A percentile compares a stretch with the other conserved stretches of the same genome.
phyloP scores from a whole-genome alignment of 192 early-diverging fungal species.

The Phlyctochytrium planicorne region DNA sequence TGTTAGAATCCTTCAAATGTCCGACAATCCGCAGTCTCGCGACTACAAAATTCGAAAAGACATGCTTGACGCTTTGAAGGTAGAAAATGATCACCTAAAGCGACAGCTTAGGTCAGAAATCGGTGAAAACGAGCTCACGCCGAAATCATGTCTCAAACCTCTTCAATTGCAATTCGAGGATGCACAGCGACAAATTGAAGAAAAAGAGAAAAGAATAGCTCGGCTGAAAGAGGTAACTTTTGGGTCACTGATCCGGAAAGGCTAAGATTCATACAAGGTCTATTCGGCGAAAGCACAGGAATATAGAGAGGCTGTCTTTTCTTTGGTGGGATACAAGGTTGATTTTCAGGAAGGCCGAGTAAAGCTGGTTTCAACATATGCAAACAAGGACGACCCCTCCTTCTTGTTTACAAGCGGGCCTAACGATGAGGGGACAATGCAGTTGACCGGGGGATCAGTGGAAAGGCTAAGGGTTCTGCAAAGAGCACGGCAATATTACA shows the following conservation, averaged over 20 bases:
- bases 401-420: constrained; percentile 73
- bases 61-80: constrained; percentile 60
- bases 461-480: constrained; percentile 59
- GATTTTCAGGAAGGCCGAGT: constrained; percentile 65
- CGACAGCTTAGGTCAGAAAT: constrained; percentile 35
- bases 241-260: constrained; percentile 1
- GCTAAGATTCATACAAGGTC: constrained; percentile 37
- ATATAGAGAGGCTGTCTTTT: constrained; percentile 71
- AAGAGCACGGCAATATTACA: constrained; percentile 58
- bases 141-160: constrained; percentile 54
- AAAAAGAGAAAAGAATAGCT: constrained; percentile 64
- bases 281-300: constrained; percentile 69
- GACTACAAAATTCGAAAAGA: constrained; percentile 70
- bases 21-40: constrained; percentile 69
- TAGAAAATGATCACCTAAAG: constrained; percentile 68
- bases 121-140: constrained; percentile 32
- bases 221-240: constrained; percentile 62
- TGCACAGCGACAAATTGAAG: constrained; percentile 53
- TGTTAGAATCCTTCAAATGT: constrained; percentile 61
- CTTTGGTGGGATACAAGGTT: constrained; percentile 60
- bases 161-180: constrained; percentile 57
- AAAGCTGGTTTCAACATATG: constrained; percentile 72
- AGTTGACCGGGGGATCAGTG: constrained; percentile 67
- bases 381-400: constrained; percentile 54
- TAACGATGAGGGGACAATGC: constrained; percentile 65